Conservation (phyloP, 2,329 filamentous ascomycete species). For the Scedosporium minutisporum region DNA sequence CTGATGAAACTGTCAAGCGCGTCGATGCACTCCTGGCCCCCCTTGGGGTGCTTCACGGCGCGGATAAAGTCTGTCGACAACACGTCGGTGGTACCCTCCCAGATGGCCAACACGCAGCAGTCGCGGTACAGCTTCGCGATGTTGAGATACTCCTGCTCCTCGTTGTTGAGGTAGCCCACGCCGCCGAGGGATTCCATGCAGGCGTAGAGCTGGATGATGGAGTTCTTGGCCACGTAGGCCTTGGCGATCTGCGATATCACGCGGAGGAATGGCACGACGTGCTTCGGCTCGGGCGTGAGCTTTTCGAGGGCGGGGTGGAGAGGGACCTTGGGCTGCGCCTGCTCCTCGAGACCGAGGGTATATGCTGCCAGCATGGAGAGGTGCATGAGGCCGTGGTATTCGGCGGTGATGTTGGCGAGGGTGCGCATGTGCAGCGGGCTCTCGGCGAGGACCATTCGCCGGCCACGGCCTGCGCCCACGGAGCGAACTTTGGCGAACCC, state of each 20-base stretch:
- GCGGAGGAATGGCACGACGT: constrained; percentile 37
- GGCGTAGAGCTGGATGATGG: constrained; percentile 39
- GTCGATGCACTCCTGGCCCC: constrained; percentile 25
- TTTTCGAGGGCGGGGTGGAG: constrained; percentile 5
- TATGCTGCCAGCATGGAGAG: constrained; percentile 44
- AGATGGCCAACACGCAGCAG: constrained; percentile 53
- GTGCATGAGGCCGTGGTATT: constrained; percentile 48
- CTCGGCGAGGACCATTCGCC: constrained; percentile 36
- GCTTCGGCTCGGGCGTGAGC: constrained; percentile 23
- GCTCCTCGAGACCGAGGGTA: constrained; percentile 45
- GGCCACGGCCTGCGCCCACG: constrained; percentile 29
- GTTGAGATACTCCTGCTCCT: constrained; percentile 55
- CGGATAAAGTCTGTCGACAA: constrained; percentile 44
- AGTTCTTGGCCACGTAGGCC: constrained; percentile 42
- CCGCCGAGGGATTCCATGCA: constrained; percentile 59
- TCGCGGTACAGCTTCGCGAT: constrained; percentile 58
- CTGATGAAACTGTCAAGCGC: constrained; percentile 32
- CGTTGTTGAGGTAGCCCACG: constrained; percentile 56
- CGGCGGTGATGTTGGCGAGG: constrained; percentile 43
- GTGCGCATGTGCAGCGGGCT: constrained; percentile 49
- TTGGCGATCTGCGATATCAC: constrained; percentile 52
- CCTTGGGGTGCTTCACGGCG: constrained; percentile 34
- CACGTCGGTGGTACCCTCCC: constrained; percentile 67
- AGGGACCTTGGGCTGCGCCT: constrained; percentile 17
- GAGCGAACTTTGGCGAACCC: constrained; percentile 49